phyloP scores from a whole-genome alignment of 202 grass and related monocot species.

The Digitaria exilis region DNA sequence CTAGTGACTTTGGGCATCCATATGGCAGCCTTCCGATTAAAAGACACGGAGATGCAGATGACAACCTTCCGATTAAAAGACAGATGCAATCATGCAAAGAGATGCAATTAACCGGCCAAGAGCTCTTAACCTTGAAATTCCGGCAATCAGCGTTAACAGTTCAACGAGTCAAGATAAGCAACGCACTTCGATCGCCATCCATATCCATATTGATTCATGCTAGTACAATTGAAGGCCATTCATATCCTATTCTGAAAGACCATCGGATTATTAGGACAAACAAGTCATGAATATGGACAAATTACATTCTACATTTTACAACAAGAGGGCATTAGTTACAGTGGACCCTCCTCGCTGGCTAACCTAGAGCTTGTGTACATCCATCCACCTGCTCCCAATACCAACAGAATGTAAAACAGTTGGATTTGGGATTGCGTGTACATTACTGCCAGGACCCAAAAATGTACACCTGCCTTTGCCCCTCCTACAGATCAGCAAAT shows the following conservation, averaged over 20 bases:
- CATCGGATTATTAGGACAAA: not conserved
- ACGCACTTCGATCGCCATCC: too few relatives aligned
- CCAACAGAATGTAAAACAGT: conserved; percentile 32
- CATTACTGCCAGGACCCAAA: conserved; percentile 32
- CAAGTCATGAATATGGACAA: conserved; percentile 14
- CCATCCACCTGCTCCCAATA: not conserved
- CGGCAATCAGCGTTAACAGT: not conserved
- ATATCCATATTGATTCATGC: not conserved
- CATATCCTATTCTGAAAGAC: conserved; percentile 11
- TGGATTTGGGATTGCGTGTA: conserved; percentile 33
- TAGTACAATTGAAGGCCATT: not conserved
- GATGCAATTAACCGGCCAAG: not conserved
- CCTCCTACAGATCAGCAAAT: conserved; percentile 44
- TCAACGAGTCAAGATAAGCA: not conserved
- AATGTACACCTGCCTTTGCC: conserved; percentile 40
- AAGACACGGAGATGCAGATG: too few relatives aligned
- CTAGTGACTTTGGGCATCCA: not conserved
- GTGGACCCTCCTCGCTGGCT: conserved; percentile 10
- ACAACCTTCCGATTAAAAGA: too few relatives aligned
- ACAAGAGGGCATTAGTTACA: conserved; percentile 47
- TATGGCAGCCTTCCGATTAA: not conserved
- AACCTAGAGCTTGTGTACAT: conserved; percentile 51
- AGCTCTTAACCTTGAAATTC: not conserved
- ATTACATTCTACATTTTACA: conserved; percentile 59
- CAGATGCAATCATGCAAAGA: not conserved